A percentile compares a stretch with the other conserved stretches of the same genome.
phyloP scores from a whole-genome alignment of 1,139 yeast species.

The Nadsonia starkeyi-henricii region DNA sequence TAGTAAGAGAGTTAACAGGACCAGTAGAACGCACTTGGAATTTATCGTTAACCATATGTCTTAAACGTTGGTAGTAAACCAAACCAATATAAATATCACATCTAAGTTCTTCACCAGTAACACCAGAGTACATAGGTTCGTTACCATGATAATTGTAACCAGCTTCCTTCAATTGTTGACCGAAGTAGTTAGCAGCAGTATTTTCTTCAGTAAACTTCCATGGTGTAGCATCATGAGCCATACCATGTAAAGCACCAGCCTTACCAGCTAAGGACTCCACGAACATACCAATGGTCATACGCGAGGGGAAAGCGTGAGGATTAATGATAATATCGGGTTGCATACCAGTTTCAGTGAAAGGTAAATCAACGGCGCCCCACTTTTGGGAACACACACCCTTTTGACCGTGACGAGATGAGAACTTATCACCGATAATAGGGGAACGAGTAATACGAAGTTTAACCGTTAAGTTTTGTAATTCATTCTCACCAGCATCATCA shows the following conservation, averaged over 20 bases:
- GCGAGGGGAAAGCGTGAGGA: slow-evolving; percentile 99
- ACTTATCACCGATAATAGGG: slow-evolving; percentile 94
- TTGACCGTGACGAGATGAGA: slow-evolving; percentile 97
- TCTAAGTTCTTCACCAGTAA: slow-evolving; percentile 93
- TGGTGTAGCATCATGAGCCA: slow-evolving; percentile 95
- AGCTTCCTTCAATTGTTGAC: slow-evolving; percentile 73
- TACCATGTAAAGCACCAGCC: slow-evolving; percentile 96
- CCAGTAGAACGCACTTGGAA: slow-evolving; percentile 99
- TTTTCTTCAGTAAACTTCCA: slow-evolving; percentile 86
- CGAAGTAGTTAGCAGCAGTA: slow-evolving; percentile 95
- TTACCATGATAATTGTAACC: slow-evolving; percentile 97
- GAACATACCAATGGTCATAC: slow-evolving; percentile 99
- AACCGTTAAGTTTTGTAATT: slow-evolving; percentile 73
- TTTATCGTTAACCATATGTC: slow-evolving; percentile 99
- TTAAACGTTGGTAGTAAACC: slow-evolving; percentile 92
- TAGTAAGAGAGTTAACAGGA: slow-evolving; percentile 89
- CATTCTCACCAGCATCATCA: slow-evolving; percentile 65
- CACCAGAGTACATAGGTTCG: slow-evolving; percentile 98
- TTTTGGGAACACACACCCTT: slow-evolving; percentile 98
- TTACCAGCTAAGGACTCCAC: slow-evolving; percentile 96
- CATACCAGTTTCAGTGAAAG: slow-evolving; percentile 88
- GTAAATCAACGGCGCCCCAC: slow-evolving; percentile 97
- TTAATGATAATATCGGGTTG: slow-evolving; percentile 96
- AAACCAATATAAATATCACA: slow-evolving; percentile 94
- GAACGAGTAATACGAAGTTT: slow-evolving; percentile 85